A percentile compares a stretch with the other conserved stretches of the same genome.
Evolutionary conservation across 169 alveolate genomes (phyloP).

Genomic region (Nephromyces sp.): DNA sequence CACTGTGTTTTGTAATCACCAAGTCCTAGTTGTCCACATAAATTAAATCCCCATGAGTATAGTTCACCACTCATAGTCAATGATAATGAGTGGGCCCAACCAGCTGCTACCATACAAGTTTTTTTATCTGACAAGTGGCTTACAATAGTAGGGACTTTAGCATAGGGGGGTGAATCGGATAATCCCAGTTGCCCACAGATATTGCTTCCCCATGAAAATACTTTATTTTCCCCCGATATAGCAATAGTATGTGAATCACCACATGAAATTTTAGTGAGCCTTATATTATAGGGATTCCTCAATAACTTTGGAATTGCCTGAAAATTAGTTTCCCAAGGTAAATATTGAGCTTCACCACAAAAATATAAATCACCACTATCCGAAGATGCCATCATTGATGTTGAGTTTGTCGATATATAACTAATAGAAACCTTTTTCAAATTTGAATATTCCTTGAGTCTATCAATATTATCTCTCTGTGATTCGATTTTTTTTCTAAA

Average conservation of each 20-base stretch:
- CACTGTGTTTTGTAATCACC: too few species aligned
- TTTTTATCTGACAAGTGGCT: slow-evolving; percentile 10
- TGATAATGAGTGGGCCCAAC: slow-evolving; percentile 48
- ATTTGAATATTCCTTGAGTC: too few species aligned
- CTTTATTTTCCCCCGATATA: slow-evolving; percentile 55
- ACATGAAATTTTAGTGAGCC: slow-evolving; percentile 60
- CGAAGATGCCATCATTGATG: too few species aligned
- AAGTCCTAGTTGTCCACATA: slow-evolving; percentile 45
- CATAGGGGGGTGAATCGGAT: slow-evolving; percentile 1
- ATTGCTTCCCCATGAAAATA: slow-evolving; percentile 77
- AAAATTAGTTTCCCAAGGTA: too few species aligned
- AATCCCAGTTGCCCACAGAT: slow-evolving; percentile 71
- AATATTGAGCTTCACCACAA: too few species aligned
- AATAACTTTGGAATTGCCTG: too few species aligned
- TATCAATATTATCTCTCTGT: too few species aligned
- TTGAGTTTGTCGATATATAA: too few species aligned
- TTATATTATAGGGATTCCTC: too few species aligned
- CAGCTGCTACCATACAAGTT: slow-evolving; percentile 43
- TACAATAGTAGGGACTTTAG: background rate
- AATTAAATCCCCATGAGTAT: slow-evolving; percentile 61
- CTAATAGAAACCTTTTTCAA: too few species aligned
- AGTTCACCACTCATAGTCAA: slow-evolving; percentile 53
- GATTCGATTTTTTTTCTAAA: too few species aligned
- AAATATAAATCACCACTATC: too few species aligned
- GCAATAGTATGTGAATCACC: slow-evolving; percentile 76